Conservation (phyloP, 768 basidiomycete species). For the Psilocybe subaeruginosa region DNA sequence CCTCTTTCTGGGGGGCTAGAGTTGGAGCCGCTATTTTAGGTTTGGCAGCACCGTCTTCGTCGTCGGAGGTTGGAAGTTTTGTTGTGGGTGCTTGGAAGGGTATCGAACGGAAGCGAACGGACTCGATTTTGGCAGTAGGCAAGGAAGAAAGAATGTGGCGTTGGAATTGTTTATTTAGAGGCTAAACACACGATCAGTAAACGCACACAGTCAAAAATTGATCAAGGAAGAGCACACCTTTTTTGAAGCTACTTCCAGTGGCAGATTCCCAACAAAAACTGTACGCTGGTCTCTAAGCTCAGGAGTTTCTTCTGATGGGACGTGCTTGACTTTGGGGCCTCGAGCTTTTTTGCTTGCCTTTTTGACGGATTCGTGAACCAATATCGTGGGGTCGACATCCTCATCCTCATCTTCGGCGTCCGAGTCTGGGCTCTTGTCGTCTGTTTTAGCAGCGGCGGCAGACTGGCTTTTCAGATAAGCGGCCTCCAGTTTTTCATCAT, state of each 20-base stretch:
- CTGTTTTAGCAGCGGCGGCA: constrained; percentile 1
- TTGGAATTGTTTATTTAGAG: constrained; percentile 74
- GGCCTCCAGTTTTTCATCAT: constrained; percentile 38
- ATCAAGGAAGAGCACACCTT: constrained; percentile 53
- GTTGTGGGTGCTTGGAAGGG: constrained; percentile 86
- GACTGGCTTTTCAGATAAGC: constrained; percentile 23
- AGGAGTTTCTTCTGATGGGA: constrained; percentile 71
- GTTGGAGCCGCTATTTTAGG: constrained; percentile 24
- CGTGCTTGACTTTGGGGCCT: constrained; percentile 45
- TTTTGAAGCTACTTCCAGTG: constrained; percentile 73
- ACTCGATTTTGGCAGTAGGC: constrained; percentile 84
- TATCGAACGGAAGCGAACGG: constrained; percentile 90
- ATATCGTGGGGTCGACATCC: constrained; percentile 26
- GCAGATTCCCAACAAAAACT: constrained; percentile 90
- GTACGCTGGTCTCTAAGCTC: constrained; percentile 80
- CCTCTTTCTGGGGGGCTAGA: constrained; percentile 26
- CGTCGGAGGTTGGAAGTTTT: constrained; percentile 50
- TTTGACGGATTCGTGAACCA: constrained; percentile 70
- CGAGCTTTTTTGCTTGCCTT: constrained; percentile 34
- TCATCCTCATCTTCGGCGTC: constrained; percentile 13
- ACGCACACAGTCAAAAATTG: not conserved
- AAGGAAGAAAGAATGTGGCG: constrained; percentile 75
- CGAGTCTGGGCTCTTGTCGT: constrained; percentile 8
- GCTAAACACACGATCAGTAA: constrained; percentile 42
- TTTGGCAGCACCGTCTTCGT: constrained; percentile 33